phyloP scores from a whole-genome alignment of 192 early-diverging fungal genomes.

The Irineochytrium annulatum region DNA sequence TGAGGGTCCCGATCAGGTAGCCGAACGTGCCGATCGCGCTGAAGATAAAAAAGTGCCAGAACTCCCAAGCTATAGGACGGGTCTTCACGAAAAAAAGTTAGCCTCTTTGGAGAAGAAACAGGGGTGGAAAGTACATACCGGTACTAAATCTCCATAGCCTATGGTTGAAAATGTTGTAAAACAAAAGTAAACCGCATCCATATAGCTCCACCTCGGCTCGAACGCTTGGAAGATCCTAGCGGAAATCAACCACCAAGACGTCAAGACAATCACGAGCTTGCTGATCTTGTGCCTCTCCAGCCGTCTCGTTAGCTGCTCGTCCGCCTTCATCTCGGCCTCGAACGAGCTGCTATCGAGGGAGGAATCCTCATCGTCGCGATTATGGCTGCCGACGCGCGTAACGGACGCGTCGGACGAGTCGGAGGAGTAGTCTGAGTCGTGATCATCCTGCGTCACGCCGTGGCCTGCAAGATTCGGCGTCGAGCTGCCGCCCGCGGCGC shows the following conservation, averaged over 20 bases:
- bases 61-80: neutral
- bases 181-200: neutral
- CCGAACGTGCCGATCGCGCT: neutral
- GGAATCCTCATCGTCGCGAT: too few species aligned
- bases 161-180: neutral
- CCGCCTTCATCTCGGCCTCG: neutral
- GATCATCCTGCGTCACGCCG: too few species aligned
- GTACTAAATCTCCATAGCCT: neutral
- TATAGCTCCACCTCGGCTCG: neutral
- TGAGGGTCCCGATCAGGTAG: neutral
- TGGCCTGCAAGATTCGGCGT: neutral
- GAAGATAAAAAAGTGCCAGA: neutral
- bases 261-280: neutral
- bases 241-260: neutral
- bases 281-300: neutral
- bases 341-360: too few species aligned
- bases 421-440: too few species aligned
- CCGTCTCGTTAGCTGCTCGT: neutral
- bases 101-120: too few species aligned
- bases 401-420: too few species aligned
- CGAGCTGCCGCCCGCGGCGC: neutral
- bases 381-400: too few species aligned
- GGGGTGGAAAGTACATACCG: too few species aligned
- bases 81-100: too few species aligned
- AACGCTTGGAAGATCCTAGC: neutral